A percentile compares a stretch with the other conserved stretches of the same genome.
Conservation (phyloP, 352 stramenopile genomes). For the Globisporangium ultimum region DNA sequence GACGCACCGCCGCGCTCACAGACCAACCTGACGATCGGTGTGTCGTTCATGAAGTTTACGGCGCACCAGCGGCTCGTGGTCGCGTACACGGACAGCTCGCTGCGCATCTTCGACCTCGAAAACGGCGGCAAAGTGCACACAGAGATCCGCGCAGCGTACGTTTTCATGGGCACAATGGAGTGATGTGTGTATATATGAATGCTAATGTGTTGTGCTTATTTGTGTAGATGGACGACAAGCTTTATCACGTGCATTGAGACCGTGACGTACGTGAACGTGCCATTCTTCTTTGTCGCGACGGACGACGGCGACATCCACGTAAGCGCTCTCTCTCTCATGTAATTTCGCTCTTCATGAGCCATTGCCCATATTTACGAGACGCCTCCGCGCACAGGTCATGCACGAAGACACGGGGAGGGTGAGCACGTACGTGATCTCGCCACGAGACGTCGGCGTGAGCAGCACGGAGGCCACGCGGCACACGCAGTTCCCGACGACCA, state of each 20-base stretch:
- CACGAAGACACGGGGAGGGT: constrained; percentile 70
- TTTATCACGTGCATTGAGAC: constrained; percentile 67
- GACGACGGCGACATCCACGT: constrained; percentile 65
- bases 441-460: constrained; percentile 37
- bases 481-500: constrained; percentile 33
- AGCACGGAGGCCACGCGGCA: constrained; percentile 19
- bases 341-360: too few relatives aligned
- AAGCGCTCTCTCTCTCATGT: constrained; percentile 6
- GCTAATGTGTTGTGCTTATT: background rate
- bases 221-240: constrained; percentile 57
- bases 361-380: too few relatives aligned
- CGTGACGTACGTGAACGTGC: constrained; percentile 44
- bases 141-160: constrained; percentile 23
- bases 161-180: background rate
- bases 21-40: constrained; percentile 34
- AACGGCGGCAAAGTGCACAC: constrained; percentile 15
- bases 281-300: constrained; percentile 71
- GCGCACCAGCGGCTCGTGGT: constrained; percentile 60
- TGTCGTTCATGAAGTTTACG: constrained; percentile 61
- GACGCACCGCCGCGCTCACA: constrained; percentile 27
- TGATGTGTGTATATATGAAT: background rate
- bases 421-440: constrained; percentile 63
- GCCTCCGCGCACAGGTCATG: constrained; percentile 35
- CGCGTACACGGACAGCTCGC: constrained; percentile 61
- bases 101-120: constrained; percentile 55